Conservation (phyloP, 148 eudicot species). For the Camellia granthamiana region DNA sequence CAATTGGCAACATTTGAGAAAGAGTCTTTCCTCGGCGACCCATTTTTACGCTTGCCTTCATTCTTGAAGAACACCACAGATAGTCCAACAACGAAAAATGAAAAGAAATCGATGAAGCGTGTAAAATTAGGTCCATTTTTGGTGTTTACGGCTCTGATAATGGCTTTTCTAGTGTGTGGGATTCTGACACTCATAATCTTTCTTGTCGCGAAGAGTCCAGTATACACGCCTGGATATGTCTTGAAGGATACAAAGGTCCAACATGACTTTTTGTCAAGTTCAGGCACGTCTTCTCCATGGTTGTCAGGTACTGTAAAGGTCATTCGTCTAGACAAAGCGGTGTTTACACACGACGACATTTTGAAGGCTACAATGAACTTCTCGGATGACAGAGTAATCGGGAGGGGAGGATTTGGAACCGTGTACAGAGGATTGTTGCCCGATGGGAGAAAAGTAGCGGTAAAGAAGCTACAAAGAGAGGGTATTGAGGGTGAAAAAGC, state of each 20-base stretch:
- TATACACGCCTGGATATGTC: constrained; percentile 24
- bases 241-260: constrained; percentile 28
- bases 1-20: constrained; percentile 82
- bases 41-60: constrained; percentile 54
- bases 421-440: constrained; percentile 79
- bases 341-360: constrained; percentile 76
- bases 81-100: constrained; percentile 1
- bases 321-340: constrained; percentile 66
- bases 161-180: constrained; percentile 55
- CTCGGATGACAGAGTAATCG: constrained; percentile 65
- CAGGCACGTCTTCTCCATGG: constrained; percentile 66
- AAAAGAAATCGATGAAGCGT: not conserved
- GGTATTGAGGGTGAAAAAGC: constrained; percentile 87
- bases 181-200: constrained; percentile 43
- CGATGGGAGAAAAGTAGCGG: constrained; percentile 84
- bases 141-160: constrained; percentile 44
- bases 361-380: constrained; percentile 73
- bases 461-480: constrained; percentile 75
- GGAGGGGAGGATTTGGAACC: constrained; percentile 82
- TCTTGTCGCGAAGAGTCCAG: constrained; percentile 31
- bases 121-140: constrained; percentile 30
- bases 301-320: constrained; percentile 55
- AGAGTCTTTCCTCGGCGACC: constrained; percentile 69
- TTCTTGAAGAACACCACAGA: constrained; percentile 38
- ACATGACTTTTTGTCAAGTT: constrained; percentile 37